Percentiles rank a stretch among this genome's conserved stretches.
These are phyloP conservation scores for Ogataea paraovalis DNA, from an alignment of 805 yeast genomes.

Conservation along the genomic window DNA sequence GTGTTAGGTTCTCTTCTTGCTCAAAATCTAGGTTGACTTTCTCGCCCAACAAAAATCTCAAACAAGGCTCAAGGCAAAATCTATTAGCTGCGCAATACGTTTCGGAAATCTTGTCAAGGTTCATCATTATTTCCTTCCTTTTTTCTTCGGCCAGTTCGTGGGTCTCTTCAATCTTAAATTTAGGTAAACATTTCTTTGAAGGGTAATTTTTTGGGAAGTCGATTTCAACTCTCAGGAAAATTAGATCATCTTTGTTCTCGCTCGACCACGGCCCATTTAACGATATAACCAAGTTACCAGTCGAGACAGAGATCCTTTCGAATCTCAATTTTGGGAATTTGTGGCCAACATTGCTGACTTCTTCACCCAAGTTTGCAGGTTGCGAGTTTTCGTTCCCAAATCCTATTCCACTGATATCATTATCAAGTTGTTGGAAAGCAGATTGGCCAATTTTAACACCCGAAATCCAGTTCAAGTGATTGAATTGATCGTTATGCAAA, in stretches of 20 bases:
- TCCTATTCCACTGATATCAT: conserved; percentile 34
- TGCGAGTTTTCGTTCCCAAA: conserved; percentile 32
- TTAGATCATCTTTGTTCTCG: conserved; percentile 39
- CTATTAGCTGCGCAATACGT: conserved; percentile 52
- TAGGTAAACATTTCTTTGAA: conserved; percentile 40
- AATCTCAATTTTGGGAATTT: conserved; percentile 83
- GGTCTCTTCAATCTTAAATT: conserved; percentile 72
- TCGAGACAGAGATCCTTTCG: conserved; percentile 83
- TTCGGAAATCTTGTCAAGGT: conserved; percentile 51
- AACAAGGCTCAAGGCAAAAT: conserved; percentile 76
- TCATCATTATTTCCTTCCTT: conserved; percentile 46
- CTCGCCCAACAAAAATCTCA: conserved; percentile 80
- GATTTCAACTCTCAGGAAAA: conserved; percentile 69
- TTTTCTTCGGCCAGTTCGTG: conserved; percentile 55
- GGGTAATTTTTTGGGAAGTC: conserved; percentile 77
- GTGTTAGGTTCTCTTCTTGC: conserved; percentile 23
- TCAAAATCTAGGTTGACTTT: conserved; percentile 46
- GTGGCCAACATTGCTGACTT: conserved; percentile 81
- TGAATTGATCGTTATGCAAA: conserved; percentile 39
- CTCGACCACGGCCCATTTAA: conserved; percentile 74
- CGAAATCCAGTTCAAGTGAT: conserved; percentile 87
- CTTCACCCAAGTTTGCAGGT: conserved; percentile 80
- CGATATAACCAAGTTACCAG: conserved; percentile 76
- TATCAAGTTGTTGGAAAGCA: conserved; percentile 33
- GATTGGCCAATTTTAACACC: conserved; percentile 76